These are phyloP conservation scores for Solanum peruvianum DNA, from an alignment of 257 asterid genomes.

Conservation along the genomic window DNA sequence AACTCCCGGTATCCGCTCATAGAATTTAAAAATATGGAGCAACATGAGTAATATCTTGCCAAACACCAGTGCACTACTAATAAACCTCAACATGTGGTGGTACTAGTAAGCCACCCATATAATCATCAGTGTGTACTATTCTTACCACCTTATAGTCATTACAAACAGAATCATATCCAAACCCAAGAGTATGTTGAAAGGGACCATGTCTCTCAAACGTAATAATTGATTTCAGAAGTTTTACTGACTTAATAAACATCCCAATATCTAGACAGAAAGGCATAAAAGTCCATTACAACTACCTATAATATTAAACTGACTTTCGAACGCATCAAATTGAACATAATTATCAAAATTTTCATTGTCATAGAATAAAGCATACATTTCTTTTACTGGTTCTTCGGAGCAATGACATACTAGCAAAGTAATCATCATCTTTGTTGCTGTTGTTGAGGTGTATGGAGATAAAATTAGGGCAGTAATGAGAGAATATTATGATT, in stretches of 20 bases:
- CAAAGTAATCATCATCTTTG: not conserved
- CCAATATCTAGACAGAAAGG: not conserved
- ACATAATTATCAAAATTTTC: not conserved
- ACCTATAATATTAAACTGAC: not conserved
- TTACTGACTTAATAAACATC: not conserved
- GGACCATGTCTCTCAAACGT: not conserved
- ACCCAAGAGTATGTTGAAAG: not conserved
- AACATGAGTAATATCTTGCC: not conserved
- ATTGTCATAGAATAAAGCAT: not conserved
- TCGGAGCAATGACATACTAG: not conserved
- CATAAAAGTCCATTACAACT: not conserved
- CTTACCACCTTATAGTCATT: not conserved
- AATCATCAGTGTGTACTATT: not conserved
- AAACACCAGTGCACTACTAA: not conserved
- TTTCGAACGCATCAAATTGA: not conserved
- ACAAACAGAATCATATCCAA: not conserved
- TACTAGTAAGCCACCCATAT: not conserved
- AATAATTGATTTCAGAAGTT: not conserved
- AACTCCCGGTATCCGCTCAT: not conserved
- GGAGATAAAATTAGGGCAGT: not conserved
- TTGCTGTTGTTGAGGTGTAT: too few relatives aligned
- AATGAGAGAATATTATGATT: not conserved
- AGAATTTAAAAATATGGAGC: not conserved
- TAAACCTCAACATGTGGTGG: not conserved
- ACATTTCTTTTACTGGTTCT: not conserved